These are phyloP conservation scores for Vanderwaltozyma yarrowii DNA, from an alignment of 805 yeast genomes.

Conservation along the genomic window DNA sequence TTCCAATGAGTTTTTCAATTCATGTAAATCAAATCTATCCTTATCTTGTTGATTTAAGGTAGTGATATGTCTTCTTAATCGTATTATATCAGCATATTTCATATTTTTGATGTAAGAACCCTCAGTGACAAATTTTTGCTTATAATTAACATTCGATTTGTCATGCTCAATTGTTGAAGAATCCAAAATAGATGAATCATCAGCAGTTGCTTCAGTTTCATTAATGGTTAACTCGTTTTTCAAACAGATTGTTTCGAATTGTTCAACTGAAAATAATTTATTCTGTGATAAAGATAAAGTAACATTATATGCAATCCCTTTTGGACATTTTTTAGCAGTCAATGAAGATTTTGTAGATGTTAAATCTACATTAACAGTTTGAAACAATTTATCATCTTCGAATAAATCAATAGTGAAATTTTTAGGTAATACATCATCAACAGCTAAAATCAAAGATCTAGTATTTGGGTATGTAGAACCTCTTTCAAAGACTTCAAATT, in stretches of 20 bases:
- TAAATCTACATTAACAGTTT: conserved; percentile 8
- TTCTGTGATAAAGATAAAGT: conserved; percentile 38
- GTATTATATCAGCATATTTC: conserved; percentile 37
- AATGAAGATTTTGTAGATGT: conserved; percentile 24
- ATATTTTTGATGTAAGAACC: conserved; percentile 39
- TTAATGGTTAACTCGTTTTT: conserved; percentile 7
- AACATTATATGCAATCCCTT: conserved; percentile 31
- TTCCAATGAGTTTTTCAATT: conserved; percentile 60
- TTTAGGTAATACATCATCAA: conserved; percentile 20
- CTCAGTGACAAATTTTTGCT: conserved; percentile 4
- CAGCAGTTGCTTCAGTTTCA: conserved; percentile 2
- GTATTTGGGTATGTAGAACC: conserved; percentile 33
- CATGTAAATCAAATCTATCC: conserved; percentile 44
- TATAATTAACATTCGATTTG: background rate
- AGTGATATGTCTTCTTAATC: conserved; percentile 38
- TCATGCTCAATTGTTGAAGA: background rate
- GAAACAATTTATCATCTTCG: conserved; percentile 16
- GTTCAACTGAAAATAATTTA: conserved; percentile 39
- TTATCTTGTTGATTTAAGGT: conserved; percentile 43
- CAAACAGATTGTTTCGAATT: conserved; percentile 38
- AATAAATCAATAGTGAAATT: conserved; percentile 28
- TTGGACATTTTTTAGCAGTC: conserved; percentile 31
- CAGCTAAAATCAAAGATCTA: conserved; percentile 28
- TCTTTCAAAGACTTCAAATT: conserved; percentile 34
- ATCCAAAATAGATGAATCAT: background rate